These are phyloP conservation scores for Bacidia rubella DNA, from an alignment of 495 filamentous ascomycete genomes.

Conservation along the genomic window DNA sequence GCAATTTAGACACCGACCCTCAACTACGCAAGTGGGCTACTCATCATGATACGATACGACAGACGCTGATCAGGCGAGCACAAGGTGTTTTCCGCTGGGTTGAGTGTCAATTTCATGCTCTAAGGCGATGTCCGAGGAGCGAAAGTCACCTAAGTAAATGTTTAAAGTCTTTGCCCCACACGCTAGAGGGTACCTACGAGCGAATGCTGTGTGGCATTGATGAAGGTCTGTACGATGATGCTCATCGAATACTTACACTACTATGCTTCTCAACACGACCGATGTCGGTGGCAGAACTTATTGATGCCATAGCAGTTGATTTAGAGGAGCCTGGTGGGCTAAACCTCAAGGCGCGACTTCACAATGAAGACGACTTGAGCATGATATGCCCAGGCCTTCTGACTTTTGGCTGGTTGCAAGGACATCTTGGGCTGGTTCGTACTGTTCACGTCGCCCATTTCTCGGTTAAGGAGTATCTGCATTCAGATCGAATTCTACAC, in stretches of 20 bases:
- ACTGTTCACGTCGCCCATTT: constrained; percentile 25
- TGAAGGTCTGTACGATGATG: neutral
- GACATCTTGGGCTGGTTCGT: constrained; percentile 8
- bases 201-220: constrained; percentile 17
- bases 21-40: neutral
- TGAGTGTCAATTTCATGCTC: neutral
- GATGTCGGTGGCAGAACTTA: neutral
- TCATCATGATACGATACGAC: neutral
- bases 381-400: neutral
- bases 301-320: neutral
- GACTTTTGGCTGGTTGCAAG: neutral
- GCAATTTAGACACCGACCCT: neutral
- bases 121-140: neutral
- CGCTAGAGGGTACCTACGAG: constrained; percentile 25
- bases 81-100: constrained; percentile 1
- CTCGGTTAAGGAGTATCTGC: constrained; percentile 29
- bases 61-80: neutral
- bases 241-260: neutral
- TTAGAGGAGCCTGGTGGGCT: neutral
- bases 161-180: constrained; percentile 19
- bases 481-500: constrained; percentile 22
- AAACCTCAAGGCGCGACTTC: neutral
- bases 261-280: neutral
- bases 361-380: neutral
- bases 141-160: neutral